Conservation (phyloP, 2,329 filamentous ascomycete genomes). For the Lachnellula subtilissima region DNA sequence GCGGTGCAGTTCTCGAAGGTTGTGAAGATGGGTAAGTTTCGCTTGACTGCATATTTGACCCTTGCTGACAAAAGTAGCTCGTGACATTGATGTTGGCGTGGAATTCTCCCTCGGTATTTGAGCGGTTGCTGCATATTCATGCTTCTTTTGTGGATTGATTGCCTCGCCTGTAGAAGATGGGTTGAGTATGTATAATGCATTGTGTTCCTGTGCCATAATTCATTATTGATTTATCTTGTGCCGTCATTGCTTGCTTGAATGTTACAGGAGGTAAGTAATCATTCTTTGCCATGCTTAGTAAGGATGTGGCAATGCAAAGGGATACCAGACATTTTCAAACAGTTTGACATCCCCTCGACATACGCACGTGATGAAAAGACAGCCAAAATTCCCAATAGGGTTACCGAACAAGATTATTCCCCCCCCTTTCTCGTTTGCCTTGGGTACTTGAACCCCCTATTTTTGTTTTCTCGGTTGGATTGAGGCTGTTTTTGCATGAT, state of each 20-base stretch:
- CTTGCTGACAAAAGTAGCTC: slow-evolving; percentile 49
- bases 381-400: too few relatives aligned
- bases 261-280: too few relatives aligned
- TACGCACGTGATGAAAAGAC: too few relatives aligned
- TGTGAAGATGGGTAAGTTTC: slow-evolving; percentile 84
- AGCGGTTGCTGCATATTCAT: slow-evolving; percentile 21
- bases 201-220: slow-evolving; percentile 6
- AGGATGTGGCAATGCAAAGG: too few relatives aligned
- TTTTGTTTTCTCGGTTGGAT: too few relatives aligned
- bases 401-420: too few relatives aligned
- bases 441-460: too few relatives aligned
- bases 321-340: too few relatives aligned
- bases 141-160: slow-evolving; percentile 31
- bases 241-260: background rate
- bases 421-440: too few relatives aligned
- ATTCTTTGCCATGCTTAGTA: too few relatives aligned
- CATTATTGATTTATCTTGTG: background rate
- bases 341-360: too few relatives aligned
- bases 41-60: background rate
- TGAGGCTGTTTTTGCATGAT: too few relatives aligned
- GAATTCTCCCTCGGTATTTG: slow-evolving; percentile 92
- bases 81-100: slow-evolving; percentile 95
- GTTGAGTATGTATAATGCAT: slow-evolving; percentile 32
- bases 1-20: slow-evolving; percentile 98
- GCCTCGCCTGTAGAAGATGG: slow-evolving; percentile 25